Conservation (phyloP, 352 stramenopile genomes). For the Lagenidium sp. region DNA sequence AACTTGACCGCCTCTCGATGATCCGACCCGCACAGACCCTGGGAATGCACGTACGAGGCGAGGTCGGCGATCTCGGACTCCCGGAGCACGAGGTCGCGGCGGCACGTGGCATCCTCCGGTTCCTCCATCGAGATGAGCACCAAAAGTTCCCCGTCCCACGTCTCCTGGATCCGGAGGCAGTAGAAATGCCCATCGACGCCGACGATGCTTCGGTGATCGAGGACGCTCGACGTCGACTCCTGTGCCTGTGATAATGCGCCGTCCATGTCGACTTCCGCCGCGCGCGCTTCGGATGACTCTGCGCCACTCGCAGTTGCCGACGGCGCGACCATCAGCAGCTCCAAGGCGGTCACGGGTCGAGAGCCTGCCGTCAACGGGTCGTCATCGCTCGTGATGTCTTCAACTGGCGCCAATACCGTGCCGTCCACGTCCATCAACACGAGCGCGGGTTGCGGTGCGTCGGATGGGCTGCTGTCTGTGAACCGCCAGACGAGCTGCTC, state of each 20-base stretch:
- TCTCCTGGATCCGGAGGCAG: conserved; percentile 43
- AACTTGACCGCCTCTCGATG: conserved; percentile 12
- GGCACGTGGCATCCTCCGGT: conserved; percentile 21
- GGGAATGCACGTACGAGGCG: conserved; percentile 18
- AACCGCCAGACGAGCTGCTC: conserved; percentile 10
- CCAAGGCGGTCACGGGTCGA: background rate
- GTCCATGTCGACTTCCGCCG: background rate
- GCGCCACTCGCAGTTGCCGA: too few species aligned
- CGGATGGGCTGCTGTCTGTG: background rate
- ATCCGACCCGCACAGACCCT: conserved; percentile 9
- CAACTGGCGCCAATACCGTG: background rate
- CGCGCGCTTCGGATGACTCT: background rate
- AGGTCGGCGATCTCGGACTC: conserved; percentile 26
- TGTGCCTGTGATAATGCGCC: too few species aligned
- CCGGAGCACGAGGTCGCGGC: conserved; percentile 20
- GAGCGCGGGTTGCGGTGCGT: too few species aligned
- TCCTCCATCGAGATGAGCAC: conserved; percentile 49
- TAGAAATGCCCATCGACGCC: conserved; percentile 39
- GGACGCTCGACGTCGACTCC: conserved; percentile 8
- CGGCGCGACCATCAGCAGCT: background rate
- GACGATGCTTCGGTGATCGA: conserved; percentile 45
- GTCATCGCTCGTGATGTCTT: background rate
- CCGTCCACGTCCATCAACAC: background rate
- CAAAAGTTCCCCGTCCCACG: conserved; percentile 57
- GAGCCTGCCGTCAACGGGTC: too few species aligned